Conservation (phyloP, 257 asterid species). For the Anisodus acutangulus region DNA sequence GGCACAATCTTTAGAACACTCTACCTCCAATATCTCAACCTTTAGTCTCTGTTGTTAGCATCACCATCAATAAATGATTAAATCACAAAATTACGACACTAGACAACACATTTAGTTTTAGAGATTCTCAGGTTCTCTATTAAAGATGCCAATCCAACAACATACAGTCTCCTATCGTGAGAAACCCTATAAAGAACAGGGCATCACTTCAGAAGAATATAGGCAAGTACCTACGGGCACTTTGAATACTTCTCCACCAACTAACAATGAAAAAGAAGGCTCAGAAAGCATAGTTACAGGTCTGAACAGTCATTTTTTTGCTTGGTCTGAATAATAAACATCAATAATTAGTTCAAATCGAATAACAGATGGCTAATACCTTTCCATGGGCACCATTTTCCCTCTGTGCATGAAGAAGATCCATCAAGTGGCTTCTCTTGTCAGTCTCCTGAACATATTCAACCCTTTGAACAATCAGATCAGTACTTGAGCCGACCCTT, state of each 20-base stretch:
- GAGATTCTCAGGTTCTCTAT: constrained; percentile 16
- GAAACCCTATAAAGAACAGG: constrained; percentile 11
- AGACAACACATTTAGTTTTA: constrained; percentile 14
- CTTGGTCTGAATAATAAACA: neutral
- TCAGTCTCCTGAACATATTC: constrained; percentile 93
- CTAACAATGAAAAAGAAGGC: neutral
- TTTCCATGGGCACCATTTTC: constrained; percentile 77
- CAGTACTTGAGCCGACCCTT: constrained; percentile 98
- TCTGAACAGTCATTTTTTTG: neutral
- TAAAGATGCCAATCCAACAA: neutral
- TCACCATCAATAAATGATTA: neutral
- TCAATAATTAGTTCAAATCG: neutral
- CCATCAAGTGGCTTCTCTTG: constrained; percentile 97
- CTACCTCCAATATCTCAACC: constrained; percentile 18
- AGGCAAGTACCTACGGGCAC: constrained; percentile 3
- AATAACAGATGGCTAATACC: constrained; percentile 46
- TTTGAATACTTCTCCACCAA: constrained; percentile 1
- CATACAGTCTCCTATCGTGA: neutral
- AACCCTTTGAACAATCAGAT: constrained; percentile 92
- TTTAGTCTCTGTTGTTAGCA: neutral
- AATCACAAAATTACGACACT: neutral
- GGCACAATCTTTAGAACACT: neutral
- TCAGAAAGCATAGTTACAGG: neutral
- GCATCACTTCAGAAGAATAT: constrained; percentile 16
- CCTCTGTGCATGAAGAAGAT: constrained; percentile 93